phyloP scores from a whole-genome alignment of 73 alveolate species.

The Tetrahymena elliotti region DNA sequence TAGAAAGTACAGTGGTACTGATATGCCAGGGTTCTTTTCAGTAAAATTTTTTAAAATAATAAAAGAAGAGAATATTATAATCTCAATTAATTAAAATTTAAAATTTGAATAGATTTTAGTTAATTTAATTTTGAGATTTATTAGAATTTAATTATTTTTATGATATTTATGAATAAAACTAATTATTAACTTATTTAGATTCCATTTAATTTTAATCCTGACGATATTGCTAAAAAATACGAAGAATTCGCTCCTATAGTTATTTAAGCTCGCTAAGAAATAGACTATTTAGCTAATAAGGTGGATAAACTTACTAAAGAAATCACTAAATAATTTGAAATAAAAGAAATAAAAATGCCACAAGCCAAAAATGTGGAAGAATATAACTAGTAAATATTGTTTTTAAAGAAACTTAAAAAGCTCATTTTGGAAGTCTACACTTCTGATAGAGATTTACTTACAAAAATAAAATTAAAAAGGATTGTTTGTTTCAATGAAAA shows the following conservation, averaged over 20 bases:
- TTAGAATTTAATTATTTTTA: no score
- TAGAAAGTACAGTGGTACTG: conserved; percentile 4
- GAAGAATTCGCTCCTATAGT: background rate
- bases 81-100: no score
- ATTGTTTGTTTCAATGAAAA: background rate
- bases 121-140: no score
- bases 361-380: background rate
- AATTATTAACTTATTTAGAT: background rate
- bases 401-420: background rate
- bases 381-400: background rate
- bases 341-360: background rate
- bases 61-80: no score
- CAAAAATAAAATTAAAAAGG: background rate
- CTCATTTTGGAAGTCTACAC: background rate
- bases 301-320: background rate
- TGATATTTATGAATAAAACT: no score
- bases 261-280: background rate
- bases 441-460: background rate
- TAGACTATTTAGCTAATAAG: background rate
- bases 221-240: conserved; percentile 1
- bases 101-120: no score
- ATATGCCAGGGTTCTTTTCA: conserved; percentile 28
- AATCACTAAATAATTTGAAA: background rate
- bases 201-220: conserved; percentile 18
- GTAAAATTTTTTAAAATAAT: background rate